These are phyloP conservation scores for Saccharum hybrid DNA, from an alignment of 202 grass and related monocot species.

Conservation along the genomic window DNA sequence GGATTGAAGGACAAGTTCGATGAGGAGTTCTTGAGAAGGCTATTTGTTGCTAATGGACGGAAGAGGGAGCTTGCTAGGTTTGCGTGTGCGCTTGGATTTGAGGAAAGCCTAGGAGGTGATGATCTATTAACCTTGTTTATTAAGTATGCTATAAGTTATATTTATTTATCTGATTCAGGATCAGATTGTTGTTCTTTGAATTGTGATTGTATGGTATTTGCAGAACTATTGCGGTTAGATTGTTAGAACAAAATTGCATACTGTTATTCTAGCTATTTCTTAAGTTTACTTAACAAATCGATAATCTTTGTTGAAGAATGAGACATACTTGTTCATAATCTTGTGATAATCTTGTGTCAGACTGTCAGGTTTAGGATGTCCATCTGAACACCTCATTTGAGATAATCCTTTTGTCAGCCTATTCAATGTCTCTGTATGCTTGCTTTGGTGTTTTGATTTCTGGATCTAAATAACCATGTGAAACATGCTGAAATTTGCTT, in stretches of 20 bases:
- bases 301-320: slow-evolving; percentile 1
- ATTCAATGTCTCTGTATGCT: slow-evolving; percentile 27
- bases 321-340: background rate
- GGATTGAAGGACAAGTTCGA: slow-evolving; percentile 63
- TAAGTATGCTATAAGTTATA: slow-evolving; percentile 23
- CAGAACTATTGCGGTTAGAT: background rate
- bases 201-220: slow-evolving; percentile 12
- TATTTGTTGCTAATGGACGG: slow-evolving; percentile 64
- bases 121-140: slow-evolving; percentile 10
- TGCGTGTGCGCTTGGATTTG: slow-evolving; percentile 54
- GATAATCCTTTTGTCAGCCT: background rate
- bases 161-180: slow-evolving; percentile 24
- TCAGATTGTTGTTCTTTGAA: slow-evolving; percentile 27
- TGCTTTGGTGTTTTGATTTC: slow-evolving; percentile 17
- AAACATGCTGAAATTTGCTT: slow-evolving; percentile 9
- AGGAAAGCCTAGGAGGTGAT: slow-evolving; percentile 69
- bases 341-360: too few species aligned
- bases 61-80: slow-evolving; percentile 73
- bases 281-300: slow-evolving; percentile 16
- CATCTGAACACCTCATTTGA: background rate
- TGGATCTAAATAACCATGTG: slow-evolving; percentile 11
- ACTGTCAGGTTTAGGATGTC: slow-evolving; percentile 10
- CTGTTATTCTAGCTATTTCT: background rate
- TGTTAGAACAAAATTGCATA: slow-evolving; percentile 13
- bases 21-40: slow-evolving; percentile 64